phyloP scores from a whole-genome alignment of 805 yeast species.

The Lipomyces anomalus region DNA sequence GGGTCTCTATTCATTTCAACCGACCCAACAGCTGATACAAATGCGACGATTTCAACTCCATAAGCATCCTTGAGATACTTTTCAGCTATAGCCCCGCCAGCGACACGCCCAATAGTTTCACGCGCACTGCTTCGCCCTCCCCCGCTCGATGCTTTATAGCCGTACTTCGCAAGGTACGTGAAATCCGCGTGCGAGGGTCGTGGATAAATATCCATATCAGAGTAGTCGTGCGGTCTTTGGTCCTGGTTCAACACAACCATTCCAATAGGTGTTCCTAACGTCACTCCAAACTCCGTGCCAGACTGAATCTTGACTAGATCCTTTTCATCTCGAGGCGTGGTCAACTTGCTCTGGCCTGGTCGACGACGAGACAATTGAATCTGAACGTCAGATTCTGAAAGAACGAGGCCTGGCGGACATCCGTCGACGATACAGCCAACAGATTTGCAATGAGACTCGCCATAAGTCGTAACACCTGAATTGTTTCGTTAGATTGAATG shows the following conservation, averaged over 20 bases:
- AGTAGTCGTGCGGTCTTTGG: constrained; percentile 93
- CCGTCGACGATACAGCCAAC: constrained; percentile 99
- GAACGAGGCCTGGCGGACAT: constrained; percentile 88
- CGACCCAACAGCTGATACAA: constrained; percentile 87
- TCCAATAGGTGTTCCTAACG: constrained; percentile 93
- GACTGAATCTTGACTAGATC: constrained; percentile 89
- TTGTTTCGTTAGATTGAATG: neutral
- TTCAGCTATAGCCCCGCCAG: constrained; percentile 98
- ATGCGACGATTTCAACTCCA: constrained; percentile 90
- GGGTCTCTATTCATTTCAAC: constrained; percentile 70
- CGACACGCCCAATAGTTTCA: constrained; percentile 97
- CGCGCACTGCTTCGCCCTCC: constrained; percentile 97
- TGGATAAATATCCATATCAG: constrained; percentile 91
- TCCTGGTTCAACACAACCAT: constrained; percentile 92
- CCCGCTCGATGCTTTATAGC: constrained; percentile 88
- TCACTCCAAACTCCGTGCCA: constrained; percentile 85
- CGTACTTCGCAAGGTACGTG: constrained; percentile 87
- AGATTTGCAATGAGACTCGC: constrained; percentile 95
- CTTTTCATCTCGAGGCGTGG: constrained; percentile 94
- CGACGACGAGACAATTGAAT: constrained; percentile 95
- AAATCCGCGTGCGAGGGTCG: constrained; percentile 98
- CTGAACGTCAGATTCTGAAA: constrained; percentile 83
- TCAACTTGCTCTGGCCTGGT: constrained; percentile 89
- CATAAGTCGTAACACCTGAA: constrained; percentile 83
- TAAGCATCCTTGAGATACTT: constrained; percentile 71